Base-by-base conservation (phyloP, 1,284 basidiomycete genomes). In the Ganoderma sinense region DNA sequence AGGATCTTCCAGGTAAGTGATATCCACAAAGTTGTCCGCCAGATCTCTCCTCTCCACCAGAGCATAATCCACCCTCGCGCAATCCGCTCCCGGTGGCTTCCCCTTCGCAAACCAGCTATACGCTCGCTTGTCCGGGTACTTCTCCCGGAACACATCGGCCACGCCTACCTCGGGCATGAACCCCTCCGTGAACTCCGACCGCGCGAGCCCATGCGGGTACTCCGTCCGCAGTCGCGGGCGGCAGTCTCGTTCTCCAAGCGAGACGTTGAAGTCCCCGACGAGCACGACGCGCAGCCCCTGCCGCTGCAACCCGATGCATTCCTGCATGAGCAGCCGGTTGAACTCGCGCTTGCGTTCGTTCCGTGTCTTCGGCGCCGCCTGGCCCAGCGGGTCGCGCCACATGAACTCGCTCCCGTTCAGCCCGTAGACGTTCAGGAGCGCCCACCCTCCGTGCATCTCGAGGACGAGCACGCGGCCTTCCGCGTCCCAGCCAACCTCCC, bases 341-440 rank as follows among this genome's bases (percentile, higher is more conserved):
- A 78, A 77, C 68, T 78, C 77, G 69, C 77, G 76, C 60, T 77
- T 77, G 45, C 76, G 77, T 70, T 77, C 75, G 69, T 78, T 74
- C 39, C 77, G 74, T 55, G 77, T 77, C 70, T 76, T 77, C 23
- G 75, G 73, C 31, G 72, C 45, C 20, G 62, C 64, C 23, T 65
- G 62, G 4, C 74, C 74, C n/a, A 71, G 62, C 48, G 75, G 73
- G 69, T 76, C 75, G 29, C 74, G 71, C 77, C 77, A 78, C 71
- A 74, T 73, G 67, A 73, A 75, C 67, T 78, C 77, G 73, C 75
- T 78, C 64, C 77, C 75, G 69, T 78, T 78, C 26, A 77, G 66
- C 45, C 75, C 75, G 64, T 77, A 77, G 33, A 78, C 76, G 70
- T 77, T 77, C 62, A 77, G 70, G 48, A 78, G 72, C 36, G 75